These are phyloP conservation scores for Curvularia eragrostidis DNA, from an alignment of 2,329 filamentous ascomycete species.

Conservation along the genomic window DNA sequence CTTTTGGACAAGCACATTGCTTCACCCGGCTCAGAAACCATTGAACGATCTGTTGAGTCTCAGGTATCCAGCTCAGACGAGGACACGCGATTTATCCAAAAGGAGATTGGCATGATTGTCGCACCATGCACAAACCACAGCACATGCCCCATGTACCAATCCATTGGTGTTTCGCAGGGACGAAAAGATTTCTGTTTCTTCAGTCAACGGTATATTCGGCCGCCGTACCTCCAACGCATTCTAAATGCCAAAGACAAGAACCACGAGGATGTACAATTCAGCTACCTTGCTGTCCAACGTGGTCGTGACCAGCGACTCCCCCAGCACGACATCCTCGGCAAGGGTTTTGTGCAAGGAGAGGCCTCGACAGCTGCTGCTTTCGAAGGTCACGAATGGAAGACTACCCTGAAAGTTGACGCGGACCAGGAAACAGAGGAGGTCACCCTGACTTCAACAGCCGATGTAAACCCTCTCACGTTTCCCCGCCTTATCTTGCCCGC, in stretches of 20 bases:
- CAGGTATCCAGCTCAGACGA: conserved; percentile 50
- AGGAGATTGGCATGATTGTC: conserved; percentile 69
- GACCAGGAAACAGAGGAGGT: conserved; percentile 26
- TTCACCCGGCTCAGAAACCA: conserved; percentile 61
- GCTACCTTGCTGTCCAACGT: conserved; percentile 84
- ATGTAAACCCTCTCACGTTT: conserved; percentile 66
- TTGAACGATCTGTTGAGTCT: conserved; percentile 49
- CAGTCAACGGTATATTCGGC: conserved; percentile 84
- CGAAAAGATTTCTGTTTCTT: conserved; percentile 94
- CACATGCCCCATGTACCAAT: conserved; percentile 85
- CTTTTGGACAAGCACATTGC: conserved; percentile 78
- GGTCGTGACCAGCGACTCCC: conserved; percentile 66
- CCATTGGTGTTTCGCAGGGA: conserved; percentile 71
- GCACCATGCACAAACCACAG: conserved; percentile 83
- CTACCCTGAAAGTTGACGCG: conserved; percentile 12
- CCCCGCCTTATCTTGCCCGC: conserved; percentile 81
- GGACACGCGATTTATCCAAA: conserved; percentile 48
- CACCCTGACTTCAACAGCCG: conserved; percentile 43
- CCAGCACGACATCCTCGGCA: conserved; percentile 40
- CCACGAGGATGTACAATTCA: conserved; percentile 90
- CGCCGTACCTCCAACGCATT: conserved; percentile 79
- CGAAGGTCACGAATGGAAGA: conserved; percentile 65
- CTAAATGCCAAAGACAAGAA: conserved; percentile 73
- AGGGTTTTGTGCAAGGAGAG: conserved; percentile 57
- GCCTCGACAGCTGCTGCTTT: conserved; percentile 72